Conservation (phyloP, 2,329 filamentous ascomycete species). For the Monilinia laxa region DNA sequence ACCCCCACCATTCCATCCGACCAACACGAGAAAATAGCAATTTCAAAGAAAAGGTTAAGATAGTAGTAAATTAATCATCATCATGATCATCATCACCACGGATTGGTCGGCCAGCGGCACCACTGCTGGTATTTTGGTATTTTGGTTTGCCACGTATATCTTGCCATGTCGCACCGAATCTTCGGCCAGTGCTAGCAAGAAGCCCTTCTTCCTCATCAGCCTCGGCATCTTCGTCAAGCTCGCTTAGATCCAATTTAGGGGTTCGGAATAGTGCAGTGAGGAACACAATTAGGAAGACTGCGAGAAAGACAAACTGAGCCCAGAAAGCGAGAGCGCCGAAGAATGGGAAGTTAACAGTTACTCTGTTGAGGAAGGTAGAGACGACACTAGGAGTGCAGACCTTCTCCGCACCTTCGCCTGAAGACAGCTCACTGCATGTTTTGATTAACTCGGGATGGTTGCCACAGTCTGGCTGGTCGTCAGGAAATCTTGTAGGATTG, state of each 20-base stretch:
- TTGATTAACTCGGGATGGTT: slow-evolving; percentile 69
- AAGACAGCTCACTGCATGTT: slow-evolving; percentile 75
- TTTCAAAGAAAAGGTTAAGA: not conserved
- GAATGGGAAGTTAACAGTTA: slow-evolving; percentile 92
- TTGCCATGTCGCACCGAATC: slow-evolving; percentile 85
- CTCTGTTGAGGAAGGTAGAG: slow-evolving; percentile 88
- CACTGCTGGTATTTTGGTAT: slow-evolving; percentile 26
- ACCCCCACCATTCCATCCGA: not conserved
- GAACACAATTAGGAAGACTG: slow-evolving; percentile 78
- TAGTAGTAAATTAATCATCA: slow-evolving; percentile 7
- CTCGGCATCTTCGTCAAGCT: slow-evolving; percentile 85
- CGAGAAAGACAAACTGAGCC: slow-evolving; percentile 91
- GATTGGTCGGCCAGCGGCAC: slow-evolving; percentile 30
- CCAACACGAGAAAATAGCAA: slow-evolving; percentile 12
- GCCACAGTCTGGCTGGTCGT: slow-evolving; percentile 72
- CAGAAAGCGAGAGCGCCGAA: slow-evolving; percentile 93
- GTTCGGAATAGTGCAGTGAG: slow-evolving; percentile 76
- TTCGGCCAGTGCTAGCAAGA: slow-evolving; percentile 75
- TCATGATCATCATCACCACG: slow-evolving; percentile 30
- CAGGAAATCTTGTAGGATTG: slow-evolving; percentile 60
- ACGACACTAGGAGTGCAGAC: slow-evolving; percentile 91
- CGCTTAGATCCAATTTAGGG: slow-evolving; percentile 71
- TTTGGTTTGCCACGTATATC: slow-evolving; percentile 62
- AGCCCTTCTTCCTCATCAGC: slow-evolving; percentile 92
- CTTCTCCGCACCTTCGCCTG: slow-evolving; percentile 67